phyloP scores from a whole-genome alignment of 768 basidiomycete species.

The Pisolithus marmoratus region DNA sequence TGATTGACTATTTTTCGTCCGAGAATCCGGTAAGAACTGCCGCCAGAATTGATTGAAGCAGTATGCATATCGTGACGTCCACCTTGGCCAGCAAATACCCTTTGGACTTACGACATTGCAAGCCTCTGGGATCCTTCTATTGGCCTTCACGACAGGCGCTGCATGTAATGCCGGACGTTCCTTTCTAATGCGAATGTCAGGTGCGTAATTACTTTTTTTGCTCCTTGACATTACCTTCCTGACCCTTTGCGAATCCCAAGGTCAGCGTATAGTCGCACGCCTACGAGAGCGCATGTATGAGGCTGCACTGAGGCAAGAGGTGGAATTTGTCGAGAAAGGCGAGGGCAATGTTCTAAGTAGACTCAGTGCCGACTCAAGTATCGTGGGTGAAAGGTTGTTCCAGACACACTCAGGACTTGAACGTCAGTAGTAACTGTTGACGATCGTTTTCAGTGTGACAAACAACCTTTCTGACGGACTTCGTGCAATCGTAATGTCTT shows the following conservation, averaged over 20 bases:
- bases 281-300: constrained; percentile 77
- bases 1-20: constrained; percentile 90
- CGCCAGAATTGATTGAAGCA: constrained; percentile 20
- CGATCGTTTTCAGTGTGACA: constrained; percentile 47
- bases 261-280: constrained; percentile 88
- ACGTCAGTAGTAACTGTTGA: not conserved
- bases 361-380: constrained; percentile 84
- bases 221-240: not conserved
- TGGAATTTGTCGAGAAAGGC: constrained; percentile 87
- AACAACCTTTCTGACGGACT: constrained; percentile 77
- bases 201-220: constrained; percentile 29
- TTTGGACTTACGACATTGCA: constrained; percentile 74
- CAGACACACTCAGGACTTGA: not conserved
- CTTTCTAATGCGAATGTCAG: constrained; percentile 81
- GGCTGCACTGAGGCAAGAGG: constrained; percentile 83
- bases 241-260: constrained; percentile 22
- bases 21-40: constrained; percentile 48
- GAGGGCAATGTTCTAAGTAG: constrained; percentile 93
- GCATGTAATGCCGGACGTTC: constrained; percentile 79
- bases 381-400: constrained; percentile 83
- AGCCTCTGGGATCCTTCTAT: constrained; percentile 68
- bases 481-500: constrained; percentile 85
- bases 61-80: not conserved
- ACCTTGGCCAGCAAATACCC: constrained; percentile 56
- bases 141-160: constrained; percentile 83